phyloP scores from a whole-genome alignment of 768 basidiomycete species.

The Collybia sp. region DNA sequence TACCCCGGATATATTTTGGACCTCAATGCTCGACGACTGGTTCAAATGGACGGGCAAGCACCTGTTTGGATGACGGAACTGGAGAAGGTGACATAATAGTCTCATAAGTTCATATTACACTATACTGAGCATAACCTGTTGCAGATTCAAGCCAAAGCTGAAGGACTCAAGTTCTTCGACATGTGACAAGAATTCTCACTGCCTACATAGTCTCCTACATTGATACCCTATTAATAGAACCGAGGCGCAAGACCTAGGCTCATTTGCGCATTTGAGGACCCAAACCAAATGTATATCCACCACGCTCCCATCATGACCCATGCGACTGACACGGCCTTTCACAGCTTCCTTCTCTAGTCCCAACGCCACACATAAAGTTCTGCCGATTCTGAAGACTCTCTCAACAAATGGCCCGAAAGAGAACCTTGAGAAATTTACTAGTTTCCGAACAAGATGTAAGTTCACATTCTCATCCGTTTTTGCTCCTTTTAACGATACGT shows the following conservation, averaged over 20 bases:
- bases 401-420: constrained; percentile 60
- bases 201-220: constrained; percentile 3
- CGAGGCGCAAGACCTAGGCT: constrained; percentile 62
- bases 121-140: constrained; percentile 7
- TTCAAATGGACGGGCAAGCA: constrained; percentile 65
- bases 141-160: constrained; percentile 74
- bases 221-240: constrained; percentile 43
- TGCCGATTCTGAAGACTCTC: constrained; percentile 59
- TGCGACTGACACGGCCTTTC: constrained; percentile 16
- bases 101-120: neutral
- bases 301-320: constrained; percentile 8
- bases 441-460: constrained; percentile 70
- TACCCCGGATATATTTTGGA: constrained; percentile 69
- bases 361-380: constrained; percentile 53
- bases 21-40: constrained; percentile 65
- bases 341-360: constrained; percentile 53
- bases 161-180: constrained; percentile 83
- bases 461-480: constrained; percentile 15
- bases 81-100: constrained; percentile 60
- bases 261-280: constrained; percentile 28
- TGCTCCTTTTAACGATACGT: constrained; percentile 8
- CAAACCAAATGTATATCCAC: constrained; percentile 32
- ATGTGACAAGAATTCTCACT: constrained; percentile 43
- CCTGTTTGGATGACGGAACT: constrained; percentile 84
- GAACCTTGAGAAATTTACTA: constrained; percentile 62